Percentiles rank a stretch among this genome's conserved stretches.
phyloP scores from a whole-genome alignment of 2,329 filamentous ascomycete genomes.

The Monilinia aucupariae region DNA sequence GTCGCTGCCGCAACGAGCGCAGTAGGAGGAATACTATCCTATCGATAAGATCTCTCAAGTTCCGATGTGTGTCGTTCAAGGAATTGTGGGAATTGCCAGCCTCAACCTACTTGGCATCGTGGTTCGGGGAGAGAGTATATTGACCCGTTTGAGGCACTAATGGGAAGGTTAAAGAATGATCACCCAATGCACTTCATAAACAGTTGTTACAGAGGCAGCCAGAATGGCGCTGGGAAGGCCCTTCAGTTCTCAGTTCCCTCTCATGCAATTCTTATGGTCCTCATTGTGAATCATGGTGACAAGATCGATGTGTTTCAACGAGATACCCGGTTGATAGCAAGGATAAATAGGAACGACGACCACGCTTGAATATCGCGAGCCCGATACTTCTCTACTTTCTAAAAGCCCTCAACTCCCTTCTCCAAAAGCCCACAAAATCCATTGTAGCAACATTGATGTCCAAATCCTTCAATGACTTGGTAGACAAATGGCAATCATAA shows the following conservation, averaged over 20 bases:
- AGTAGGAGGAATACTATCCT: not conserved
- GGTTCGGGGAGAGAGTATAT: not conserved
- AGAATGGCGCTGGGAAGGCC: not conserved
- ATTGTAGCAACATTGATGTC: conserved; percentile 69
- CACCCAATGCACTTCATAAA: not conserved
- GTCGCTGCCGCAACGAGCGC: not conserved
- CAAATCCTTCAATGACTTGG: conserved; percentile 63
- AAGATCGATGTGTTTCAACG: not conserved
- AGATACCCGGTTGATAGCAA: not conserved
- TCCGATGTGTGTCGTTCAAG: too few species aligned
- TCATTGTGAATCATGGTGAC: not conserved
- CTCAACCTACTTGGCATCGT: not conserved
- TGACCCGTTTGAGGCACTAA: not conserved
- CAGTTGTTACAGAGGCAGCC: not conserved
- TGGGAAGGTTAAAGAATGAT: not conserved
- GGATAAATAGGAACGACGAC: not conserved
- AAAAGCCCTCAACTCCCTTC: conserved; percentile 55
- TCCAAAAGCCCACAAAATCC: conserved; percentile 80
- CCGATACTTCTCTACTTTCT: conserved; percentile 25
- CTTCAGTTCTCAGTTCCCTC: not conserved
- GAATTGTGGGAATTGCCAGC: too few species aligned
- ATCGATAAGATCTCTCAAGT: too few species aligned
- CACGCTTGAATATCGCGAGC: not conserved
- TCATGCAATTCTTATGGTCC: not conserved
- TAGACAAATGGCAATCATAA: conserved; percentile 85